Base-by-base conservation (phyloP, 2,329 filamentous ascomycete genomes). In the Parastagonospora avenae region DNA sequence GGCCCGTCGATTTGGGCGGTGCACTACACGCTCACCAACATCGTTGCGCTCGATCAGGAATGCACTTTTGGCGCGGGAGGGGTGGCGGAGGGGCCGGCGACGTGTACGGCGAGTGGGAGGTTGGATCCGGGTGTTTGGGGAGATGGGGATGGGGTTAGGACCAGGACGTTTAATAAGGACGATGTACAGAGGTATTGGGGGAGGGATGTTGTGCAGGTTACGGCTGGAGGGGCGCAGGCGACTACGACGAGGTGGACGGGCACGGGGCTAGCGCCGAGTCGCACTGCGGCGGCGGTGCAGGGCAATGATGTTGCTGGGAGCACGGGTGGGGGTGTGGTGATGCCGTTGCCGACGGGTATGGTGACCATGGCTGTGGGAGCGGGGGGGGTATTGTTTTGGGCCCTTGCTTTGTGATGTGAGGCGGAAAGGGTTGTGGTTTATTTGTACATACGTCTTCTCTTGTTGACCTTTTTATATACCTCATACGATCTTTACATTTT, bases 51-150 rank as follows among this genome's bases (percentile, higher is more conserved):
- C 8, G 43, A 50, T 14, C 46, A 54, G 37, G 54, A 50, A 32
- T 57, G 54, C 15, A 31, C 46, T 7, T 54, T 57, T 32, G 47
- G 50, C 2, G 15, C 48, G 30, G 54, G 50, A 1, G 54, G 54
- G 1, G 40, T 53, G 29, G 42, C 28, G n/a, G 50, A 35, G 29
- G 54, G 50, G 2, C 28, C 29, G 14, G 54, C 54, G n/a, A 48
- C 47, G 15, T 57, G 54, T 31, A 57, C 50, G 12, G 54, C 38
- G 27, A 35, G 24, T 27, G 50, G 54, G 10, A 38, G 38, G 9
- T 16, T 54, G 33, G 54, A 50, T 48, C 40, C 50, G n/a, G 31
- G 37, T 12, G 47, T 51, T 4, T 57, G 54, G 54, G 50, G 54
- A 14, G 8, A 30, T 1, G 50, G 46, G 10, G 47, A 38, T 31